A percentile compares a stretch with the other conserved stretches of the same genome.
These are phyloP conservation scores for Ophiostoma sp. DNA, from an alignment of 2,329 filamentous ascomycete species.

Conservation along the genomic window DNA sequence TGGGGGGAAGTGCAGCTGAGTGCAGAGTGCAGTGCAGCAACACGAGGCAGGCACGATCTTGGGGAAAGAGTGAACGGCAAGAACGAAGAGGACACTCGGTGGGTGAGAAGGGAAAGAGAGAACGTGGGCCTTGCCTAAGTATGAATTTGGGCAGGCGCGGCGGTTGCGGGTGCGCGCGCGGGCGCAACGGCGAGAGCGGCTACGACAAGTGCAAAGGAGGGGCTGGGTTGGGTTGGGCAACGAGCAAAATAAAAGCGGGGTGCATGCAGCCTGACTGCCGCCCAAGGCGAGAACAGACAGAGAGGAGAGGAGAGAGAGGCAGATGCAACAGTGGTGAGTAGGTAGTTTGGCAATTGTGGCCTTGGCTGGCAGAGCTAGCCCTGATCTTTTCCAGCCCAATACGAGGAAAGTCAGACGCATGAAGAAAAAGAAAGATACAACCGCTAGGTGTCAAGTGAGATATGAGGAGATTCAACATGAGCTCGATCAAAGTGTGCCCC, in stretches of 20 bases:
- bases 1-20: not conserved
- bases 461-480: not conserved
- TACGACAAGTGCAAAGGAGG: not conserved
- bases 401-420: not conserved
- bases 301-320: not conserved
- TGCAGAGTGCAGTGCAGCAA: not conserved
- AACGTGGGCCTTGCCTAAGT: not conserved
- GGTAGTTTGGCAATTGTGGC: not conserved
- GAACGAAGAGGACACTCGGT: not conserved
- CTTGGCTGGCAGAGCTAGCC: not conserved
- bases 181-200: not conserved
- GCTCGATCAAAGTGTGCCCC: too few relatives aligned
- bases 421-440: not conserved
- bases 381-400: not conserved
- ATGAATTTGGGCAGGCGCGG: not conserved
- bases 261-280: conserved; percentile 9
- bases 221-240: not conserved
- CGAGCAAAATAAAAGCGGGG: conserved; percentile 7
- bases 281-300: not conserved
- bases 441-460: not conserved
- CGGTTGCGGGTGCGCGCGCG: not conserved
- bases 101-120: not conserved
- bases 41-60: conserved; percentile 3
- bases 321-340: not conserved
- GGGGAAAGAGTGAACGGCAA: not conserved